Percentiles rank a stretch among this genome's conserved stretches.
phyloP scores from a whole-genome alignment of 2,329 filamentous ascomycete species.

The Chrysosporium queenslandicum region DNA sequence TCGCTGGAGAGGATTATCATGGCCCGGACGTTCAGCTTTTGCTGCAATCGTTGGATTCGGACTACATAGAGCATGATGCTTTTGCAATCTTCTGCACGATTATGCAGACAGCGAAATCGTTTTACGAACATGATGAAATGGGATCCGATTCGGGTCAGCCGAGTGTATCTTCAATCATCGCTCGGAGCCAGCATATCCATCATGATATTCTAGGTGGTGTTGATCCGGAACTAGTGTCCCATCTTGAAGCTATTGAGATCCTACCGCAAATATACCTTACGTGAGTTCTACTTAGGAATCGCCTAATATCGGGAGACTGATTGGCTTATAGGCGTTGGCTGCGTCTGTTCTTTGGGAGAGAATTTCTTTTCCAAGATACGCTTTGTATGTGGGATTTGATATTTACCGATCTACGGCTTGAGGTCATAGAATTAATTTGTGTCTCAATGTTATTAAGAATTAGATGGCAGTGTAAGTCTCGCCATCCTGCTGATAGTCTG shows the following conservation, averaged over 20 bases:
- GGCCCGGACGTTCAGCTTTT: conserved; percentile 43
- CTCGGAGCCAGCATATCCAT: conserved; percentile 77
- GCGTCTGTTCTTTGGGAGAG: conserved; percentile 79
- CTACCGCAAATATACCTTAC: conserved; percentile 96
- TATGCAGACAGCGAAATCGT: conserved; percentile 78
- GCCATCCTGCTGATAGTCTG: conserved; percentile 17
- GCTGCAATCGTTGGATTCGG: conserved; percentile 57
- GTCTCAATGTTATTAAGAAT: conserved; percentile 88
- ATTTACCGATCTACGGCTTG: conserved; percentile 69
- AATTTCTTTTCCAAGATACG: conserved; percentile 80
- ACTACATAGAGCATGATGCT: conserved; percentile 78
- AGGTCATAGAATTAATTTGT: conserved; percentile 82
- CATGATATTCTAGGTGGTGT: conserved; percentile 65
- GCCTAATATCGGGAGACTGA: conserved; percentile 1
- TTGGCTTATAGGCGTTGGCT: conserved; percentile 65
- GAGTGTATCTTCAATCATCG: conserved; percentile 62
- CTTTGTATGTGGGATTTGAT: conserved; percentile 83
- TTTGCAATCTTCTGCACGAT: conserved; percentile 75
- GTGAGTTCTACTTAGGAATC: conserved; percentile 40
- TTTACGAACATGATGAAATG: conserved; percentile 63
- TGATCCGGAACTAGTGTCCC: conserved; percentile 72
- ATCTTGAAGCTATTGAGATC: conserved; percentile 74
- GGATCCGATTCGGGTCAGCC: conserved; percentile 28
- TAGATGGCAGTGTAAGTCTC: conserved; percentile 66
- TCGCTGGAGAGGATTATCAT: conserved; percentile 23